Conservation (phyloP, 2,329 filamentous ascomycete species). For the Celoporthe dispersa region DNA sequence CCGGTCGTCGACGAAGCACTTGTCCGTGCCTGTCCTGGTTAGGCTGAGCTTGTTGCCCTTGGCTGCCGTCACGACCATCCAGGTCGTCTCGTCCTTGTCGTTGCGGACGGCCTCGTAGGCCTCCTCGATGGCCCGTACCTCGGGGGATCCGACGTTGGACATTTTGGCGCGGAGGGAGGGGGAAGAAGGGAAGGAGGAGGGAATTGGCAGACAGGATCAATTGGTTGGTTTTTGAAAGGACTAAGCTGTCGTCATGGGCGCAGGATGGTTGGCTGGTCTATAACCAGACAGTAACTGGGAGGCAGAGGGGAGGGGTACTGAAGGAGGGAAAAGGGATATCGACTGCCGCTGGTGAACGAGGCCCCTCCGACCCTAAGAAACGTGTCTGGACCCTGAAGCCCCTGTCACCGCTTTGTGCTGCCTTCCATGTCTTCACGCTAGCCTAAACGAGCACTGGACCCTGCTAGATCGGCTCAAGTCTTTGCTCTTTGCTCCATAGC, state of each 20-base stretch:
- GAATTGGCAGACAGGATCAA: not conserved
- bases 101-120: slow-evolving; percentile 71
- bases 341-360: not conserved
- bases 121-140: slow-evolving; percentile 51
- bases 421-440: not conserved
- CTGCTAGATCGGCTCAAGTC: not conserved
- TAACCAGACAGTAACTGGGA: not conserved
- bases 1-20: slow-evolving; percentile 62
- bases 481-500: not conserved
- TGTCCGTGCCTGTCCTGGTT: slow-evolving; percentile 60
- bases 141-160: slow-evolving; percentile 62
- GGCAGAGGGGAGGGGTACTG: not conserved
- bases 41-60: slow-evolving; percentile 62
- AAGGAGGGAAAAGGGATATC: not conserved
- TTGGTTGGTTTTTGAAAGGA: not conserved
- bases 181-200: not conserved
- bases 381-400: slow-evolving; percentile 11
- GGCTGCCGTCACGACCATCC: slow-evolving; percentile 65
- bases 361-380: slow-evolving; percentile 10
- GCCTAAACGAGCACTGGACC: not conserved
- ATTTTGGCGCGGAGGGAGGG: slow-evolving; percentile 41
- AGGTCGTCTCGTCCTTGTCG: slow-evolving; percentile 69
- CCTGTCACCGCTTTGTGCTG: slow-evolving; percentile 8
- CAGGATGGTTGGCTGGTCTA: not conserved
- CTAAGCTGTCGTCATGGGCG: not conserved